Base-by-base conservation (phyloP, 2,329 filamentous ascomycete genomes). In the Elsinoe perseae region DNA sequence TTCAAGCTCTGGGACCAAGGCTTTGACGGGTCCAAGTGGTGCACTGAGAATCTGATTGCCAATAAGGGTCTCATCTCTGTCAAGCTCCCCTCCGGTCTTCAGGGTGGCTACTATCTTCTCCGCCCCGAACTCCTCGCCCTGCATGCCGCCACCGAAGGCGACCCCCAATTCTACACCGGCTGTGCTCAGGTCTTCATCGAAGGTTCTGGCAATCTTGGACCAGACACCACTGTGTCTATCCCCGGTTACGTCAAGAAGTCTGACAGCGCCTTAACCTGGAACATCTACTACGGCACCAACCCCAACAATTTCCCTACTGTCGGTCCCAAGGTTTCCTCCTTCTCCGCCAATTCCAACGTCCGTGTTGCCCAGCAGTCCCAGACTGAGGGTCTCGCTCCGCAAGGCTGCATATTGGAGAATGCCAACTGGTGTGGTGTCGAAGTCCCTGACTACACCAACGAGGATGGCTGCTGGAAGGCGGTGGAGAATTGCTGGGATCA, bases 1-100 rank as follows among this genome's bases (percentile, higher is more conserved):
- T 87, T 90, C 77, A 89, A 89, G 76, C 80, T 90, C 66, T 88
- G 79, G 75, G 79, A 87, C 57, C 77, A 84, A 53, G 84, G 83
- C 44, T 87, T 86, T 69, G 76, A 86, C 63, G 66, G 71, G 4
- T 62, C 66, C 4, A 73, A 80, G 66, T 90, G 86, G 85, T 89
- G 86, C 70, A 85, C 83, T 2, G 80, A 87, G 65, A 81, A 80
- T 59, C 74, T 90, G 58, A 85, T 85, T 58, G 75, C 72, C 55
- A 82, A 82, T 69, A 75, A 82, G 20, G 85, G 85, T 12, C 73
- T 83, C 18, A 71, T 89, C 10, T 82, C 80, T 3, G 77, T 87
- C 57, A 71, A 75, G 18, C 73, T 89, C 2, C 85, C 86, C 6
- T 64, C 71, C 1, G 80, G 78, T 34, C 75, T 91, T 10, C 76